Percentiles rank a stretch among this genome's conserved stretches.
Evolutionary conservation across 257 asterid species (phyloP).

Genomic region (Solanum neorickii): DNA sequence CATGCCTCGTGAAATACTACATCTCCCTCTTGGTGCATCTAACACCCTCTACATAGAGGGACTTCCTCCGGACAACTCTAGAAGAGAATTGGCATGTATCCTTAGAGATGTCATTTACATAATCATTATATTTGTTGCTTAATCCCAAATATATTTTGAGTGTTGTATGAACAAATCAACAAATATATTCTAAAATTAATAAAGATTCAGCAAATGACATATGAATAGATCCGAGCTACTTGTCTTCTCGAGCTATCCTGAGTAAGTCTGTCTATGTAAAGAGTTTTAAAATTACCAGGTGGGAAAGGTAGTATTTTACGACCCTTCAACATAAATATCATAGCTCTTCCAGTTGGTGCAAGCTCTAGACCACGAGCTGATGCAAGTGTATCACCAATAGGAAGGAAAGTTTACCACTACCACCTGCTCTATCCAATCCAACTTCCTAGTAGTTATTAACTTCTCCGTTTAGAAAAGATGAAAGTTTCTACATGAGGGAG

Average conservation of each 20-base stretch:
- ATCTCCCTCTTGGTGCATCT: too few species aligned
- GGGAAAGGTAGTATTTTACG: neutral
- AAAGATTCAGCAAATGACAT: neutral
- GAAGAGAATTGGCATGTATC: constrained; percentile 1
- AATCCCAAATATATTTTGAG: constrained; percentile 26
- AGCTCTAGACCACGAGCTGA: constrained; percentile 20
- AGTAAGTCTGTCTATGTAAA: constrained; percentile 44
- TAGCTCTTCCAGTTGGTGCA: constrained; percentile 19
- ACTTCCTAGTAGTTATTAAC: too few species aligned
- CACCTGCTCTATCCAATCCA: neutral
- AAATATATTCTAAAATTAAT: neutral
- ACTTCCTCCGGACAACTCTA: too few species aligned
- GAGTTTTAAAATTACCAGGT: constrained; percentile 21
- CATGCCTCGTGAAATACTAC: too few species aligned
- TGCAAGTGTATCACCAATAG: neutral
- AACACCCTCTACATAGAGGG: too few species aligned
- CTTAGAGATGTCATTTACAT: neutral
- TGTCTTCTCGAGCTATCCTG: constrained; percentile 33
- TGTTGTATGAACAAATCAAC: constrained; percentile 9
- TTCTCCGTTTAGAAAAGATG: too few species aligned
- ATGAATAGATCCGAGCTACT: constrained; percentile 40
- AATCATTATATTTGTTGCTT: neutral
- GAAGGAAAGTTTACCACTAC: too few species aligned
- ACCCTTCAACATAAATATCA: neutral
- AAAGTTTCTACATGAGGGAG: constrained; percentile 17